Conservation (phyloP, 768 basidiomycete species). For the Pleurotus platypus region DNA sequence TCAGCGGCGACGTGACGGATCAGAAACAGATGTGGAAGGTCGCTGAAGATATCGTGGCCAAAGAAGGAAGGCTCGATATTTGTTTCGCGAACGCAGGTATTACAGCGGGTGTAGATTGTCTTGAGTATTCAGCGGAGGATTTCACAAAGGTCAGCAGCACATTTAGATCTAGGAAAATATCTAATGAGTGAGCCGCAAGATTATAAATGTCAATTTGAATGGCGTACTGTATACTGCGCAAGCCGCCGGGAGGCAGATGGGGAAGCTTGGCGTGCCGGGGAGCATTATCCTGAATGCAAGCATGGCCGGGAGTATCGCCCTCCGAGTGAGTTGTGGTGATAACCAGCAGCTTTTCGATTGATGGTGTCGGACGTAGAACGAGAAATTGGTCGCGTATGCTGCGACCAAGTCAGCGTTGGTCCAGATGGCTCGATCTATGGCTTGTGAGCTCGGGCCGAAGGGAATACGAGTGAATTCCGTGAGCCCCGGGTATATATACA, state of each 20-base stretch:
- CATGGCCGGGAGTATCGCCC: conserved; percentile 62
- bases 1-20: conserved; percentile 53
- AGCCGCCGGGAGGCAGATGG: conserved; percentile 59
- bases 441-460: conserved; percentile 67
- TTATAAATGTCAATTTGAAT: conserved; percentile 59
- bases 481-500: conserved; percentile 77
- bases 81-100: conserved; percentile 70
- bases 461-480: conserved; percentile 72
- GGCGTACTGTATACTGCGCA: conserved; percentile 60
- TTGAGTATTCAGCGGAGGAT: conserved; percentile 53
- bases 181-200: conserved; percentile 23
- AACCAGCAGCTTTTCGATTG: not conserved
- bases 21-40: conserved; percentile 44
- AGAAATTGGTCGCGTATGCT: conserved; percentile 75
- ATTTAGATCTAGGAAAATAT: not conserved
- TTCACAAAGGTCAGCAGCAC: conserved; percentile 46
- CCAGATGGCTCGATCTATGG: conserved; percentile 82
- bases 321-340: conserved; percentile 36
- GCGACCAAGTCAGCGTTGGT: conserved; percentile 74
- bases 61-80: conserved; percentile 60
- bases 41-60: conserved; percentile 48
- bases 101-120: conserved; percentile 40
- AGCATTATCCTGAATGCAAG: conserved; percentile 59
- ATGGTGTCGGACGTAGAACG: conserved; percentile 39
- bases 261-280: conserved; percentile 39